Base-by-base conservation (phyloP, 148 eudicot genomes). In the Selenicereus undatus region DNA sequence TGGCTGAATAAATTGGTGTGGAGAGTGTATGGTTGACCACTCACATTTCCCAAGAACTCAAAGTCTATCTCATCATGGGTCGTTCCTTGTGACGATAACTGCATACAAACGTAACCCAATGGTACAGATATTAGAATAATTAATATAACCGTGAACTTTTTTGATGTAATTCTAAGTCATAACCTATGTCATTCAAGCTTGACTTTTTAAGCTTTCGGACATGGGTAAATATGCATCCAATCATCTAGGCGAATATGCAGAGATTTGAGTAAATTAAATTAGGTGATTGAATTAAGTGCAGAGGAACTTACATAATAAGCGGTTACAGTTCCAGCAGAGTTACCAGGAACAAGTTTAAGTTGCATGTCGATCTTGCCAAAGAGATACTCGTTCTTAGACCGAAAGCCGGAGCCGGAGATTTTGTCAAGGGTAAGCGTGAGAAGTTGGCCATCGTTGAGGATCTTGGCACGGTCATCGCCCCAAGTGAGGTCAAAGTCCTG, bases 1-100 rank as follows among this genome's bases (percentile, higher is more conserved):
- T 75, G 58, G 78, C 78, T 45, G 78, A n/a, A 75, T 16, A 75
- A 64, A 17, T 75, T 75, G 24, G 78, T 75, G 27, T 75, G 78
- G 32, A 75, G 78, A n/a, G 78, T 75, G 78, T 75, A 75, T 0
- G 78, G 78, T 27, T 75, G 78, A 8, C 78, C 78, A 5, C 35
- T 5, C 16, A 66, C 71, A 27, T 66, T 66, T 27, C 71, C 71
- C 30, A 66, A 14, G 71, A 66, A 66, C 71, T 66, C 71, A 8
- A 66, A 66, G 71, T 66, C 71, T 66, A 66, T 66, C 27, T 66
- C 71, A 7, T 66, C 71, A 27, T 66, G 71, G 30, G 71, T 12
- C 3, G 18, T 3, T 36, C 35, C 71, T 4, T 1, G 71, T 10
- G 71, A 26, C 27, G 71, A 66, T 2, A 66, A 27, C 71, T 66